phyloP scores from a whole-genome alignment of 1,284 basidiomycete genomes.

The Marasmius tenuissimus region DNA sequence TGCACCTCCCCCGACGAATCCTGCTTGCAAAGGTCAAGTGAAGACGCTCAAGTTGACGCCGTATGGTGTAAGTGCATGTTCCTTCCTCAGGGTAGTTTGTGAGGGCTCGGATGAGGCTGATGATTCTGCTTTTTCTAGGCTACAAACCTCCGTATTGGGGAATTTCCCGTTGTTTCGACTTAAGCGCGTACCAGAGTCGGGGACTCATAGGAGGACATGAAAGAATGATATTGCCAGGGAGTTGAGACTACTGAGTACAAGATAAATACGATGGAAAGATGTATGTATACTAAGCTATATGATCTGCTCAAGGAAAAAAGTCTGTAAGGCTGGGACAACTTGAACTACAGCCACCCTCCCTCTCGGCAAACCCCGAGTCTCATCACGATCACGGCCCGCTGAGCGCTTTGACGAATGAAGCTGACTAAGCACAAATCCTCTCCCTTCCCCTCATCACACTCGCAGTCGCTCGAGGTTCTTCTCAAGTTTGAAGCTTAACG shows the following conservation, averaged over 20 bases:
- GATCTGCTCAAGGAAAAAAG: no score
- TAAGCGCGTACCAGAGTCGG: background rate
- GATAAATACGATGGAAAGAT: no score
- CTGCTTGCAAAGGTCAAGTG: conserved; percentile 42
- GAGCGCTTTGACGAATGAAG: no score
- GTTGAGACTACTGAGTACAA: no score
- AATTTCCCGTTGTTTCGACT: conserved; percentile 42
- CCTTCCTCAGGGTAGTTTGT: background rate
- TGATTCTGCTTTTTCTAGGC: conserved; percentile 29
- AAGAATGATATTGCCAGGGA: no score
- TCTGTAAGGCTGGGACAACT: no score
- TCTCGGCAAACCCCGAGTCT: no score
- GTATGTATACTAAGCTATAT: no score
- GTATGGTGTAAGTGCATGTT: conserved; percentile 44
- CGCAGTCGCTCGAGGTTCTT: background rate
- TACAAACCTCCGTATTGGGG: conserved; percentile 53
- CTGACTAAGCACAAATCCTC: no score
- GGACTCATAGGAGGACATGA: no score
- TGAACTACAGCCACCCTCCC: no score
- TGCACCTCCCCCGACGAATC: conserved; percentile 45
- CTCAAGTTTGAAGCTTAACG: background rate
- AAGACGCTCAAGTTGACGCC: conserved; percentile 50
- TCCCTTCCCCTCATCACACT: background rate
- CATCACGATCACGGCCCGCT: no score
- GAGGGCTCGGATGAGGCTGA: background rate